Evolutionary conservation across 257 asterid species (phyloP).

Genomic region (Cruciata laevipes): DNA sequence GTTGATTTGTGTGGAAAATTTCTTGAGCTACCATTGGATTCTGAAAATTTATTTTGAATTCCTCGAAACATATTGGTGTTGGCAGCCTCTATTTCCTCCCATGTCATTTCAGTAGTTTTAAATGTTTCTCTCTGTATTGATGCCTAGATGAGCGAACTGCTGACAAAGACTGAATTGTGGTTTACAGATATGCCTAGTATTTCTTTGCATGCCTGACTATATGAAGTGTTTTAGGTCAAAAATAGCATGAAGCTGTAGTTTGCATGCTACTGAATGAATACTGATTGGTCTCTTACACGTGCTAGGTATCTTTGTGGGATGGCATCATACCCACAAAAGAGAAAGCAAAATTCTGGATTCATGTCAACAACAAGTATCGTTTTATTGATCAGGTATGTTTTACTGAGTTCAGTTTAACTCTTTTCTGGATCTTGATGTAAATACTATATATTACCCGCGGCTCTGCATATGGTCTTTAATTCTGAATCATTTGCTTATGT

Average conservation of each 20-base stretch:
- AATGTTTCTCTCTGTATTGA: neutral
- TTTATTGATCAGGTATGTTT: constrained; percentile 66
- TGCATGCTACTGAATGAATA: constrained; percentile 5
- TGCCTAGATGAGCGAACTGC: neutral
- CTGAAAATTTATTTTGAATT: neutral
- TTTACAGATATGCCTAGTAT: no score
- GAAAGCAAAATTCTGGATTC: constrained; percentile 67
- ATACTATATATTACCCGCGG: neutral
- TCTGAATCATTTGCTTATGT: neutral
- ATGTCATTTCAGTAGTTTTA: neutral
- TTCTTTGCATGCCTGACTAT: neutral
- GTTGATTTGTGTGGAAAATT: neutral
- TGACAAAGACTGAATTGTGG: neutral
- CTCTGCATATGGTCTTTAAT: neutral
- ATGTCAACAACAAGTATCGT: constrained; percentile 73
- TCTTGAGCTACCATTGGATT: neutral
- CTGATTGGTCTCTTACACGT: constrained; percentile 16
- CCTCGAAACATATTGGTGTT: neutral
- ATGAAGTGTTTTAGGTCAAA: neutral
- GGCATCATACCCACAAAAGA: constrained; percentile 78
- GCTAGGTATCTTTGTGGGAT: constrained; percentile 85
- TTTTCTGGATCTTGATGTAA: neutral
- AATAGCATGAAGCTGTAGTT: neutral
- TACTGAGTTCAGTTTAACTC: neutral
- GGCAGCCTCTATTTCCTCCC: neutral